These are phyloP conservation scores for Candida albicans DNA, from an alignment of 1,139 yeast species.

Conservation along the genomic window DNA sequence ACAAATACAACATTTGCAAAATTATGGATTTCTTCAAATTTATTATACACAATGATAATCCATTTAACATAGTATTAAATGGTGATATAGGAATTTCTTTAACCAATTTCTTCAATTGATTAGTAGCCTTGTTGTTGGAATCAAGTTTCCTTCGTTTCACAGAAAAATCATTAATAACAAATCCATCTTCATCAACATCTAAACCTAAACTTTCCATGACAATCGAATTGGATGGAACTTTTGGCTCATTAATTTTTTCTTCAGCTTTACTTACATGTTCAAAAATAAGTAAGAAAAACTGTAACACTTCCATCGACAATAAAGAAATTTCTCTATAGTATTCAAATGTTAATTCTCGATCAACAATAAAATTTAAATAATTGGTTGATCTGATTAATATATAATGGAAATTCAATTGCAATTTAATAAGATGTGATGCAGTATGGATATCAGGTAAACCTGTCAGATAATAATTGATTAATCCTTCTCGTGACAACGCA, in stretches of 20 bases:
- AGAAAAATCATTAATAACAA: constrained; percentile 48
- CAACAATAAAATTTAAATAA: constrained; percentile 48
- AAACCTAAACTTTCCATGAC: constrained; percentile 34
- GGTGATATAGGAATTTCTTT: constrained; percentile 43
- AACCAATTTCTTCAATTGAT: constrained; percentile 14
- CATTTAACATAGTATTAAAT: constrained; percentile 45
- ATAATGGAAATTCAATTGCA: constrained; percentile 48
- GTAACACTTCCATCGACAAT: constrained; percentile 42
- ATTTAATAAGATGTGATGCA: constrained; percentile 41
- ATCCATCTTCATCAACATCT: constrained; percentile 48
- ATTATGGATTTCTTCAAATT: constrained; percentile 46
- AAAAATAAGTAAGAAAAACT: constrained; percentile 40
- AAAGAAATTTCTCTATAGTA: constrained; percentile 38
- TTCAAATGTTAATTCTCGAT: constrained; percentile 40
- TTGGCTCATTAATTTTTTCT: constrained; percentile 20
- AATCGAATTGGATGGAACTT: constrained; percentile 24
- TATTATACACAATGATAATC: constrained; percentile 46
- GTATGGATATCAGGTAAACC: constrained; percentile 45
- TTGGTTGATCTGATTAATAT: constrained; percentile 45
- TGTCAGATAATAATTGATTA: constrained; percentile 28
- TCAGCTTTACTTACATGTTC: constrained; percentile 30
- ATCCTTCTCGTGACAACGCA: constrained; percentile 32
- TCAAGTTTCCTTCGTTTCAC: constrained; percentile 36
- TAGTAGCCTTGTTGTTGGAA: constrained; percentile 11
- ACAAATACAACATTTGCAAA: constrained; percentile 45